These are phyloP conservation scores for Ramaria sp. DNA, from an alignment of 768 basidiomycete genomes.

Conservation along the genomic window DNA sequence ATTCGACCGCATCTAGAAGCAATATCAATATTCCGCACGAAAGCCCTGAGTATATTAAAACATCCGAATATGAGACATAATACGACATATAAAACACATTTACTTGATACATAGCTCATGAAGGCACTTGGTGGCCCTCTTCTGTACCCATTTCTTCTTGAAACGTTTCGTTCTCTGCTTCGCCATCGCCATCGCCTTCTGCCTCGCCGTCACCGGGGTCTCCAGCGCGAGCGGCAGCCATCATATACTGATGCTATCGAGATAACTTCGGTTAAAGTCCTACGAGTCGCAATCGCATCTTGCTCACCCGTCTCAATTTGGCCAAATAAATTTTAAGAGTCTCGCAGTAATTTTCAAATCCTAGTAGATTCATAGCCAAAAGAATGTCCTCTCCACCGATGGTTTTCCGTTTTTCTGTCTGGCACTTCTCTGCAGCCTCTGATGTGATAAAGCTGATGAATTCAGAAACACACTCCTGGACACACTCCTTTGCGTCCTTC, in stretches of 20 bases:
- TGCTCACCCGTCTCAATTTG: slow-evolving; percentile 67
- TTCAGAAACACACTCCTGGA: slow-evolving; percentile 96
- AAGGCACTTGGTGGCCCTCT: not conserved
- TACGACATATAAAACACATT: slow-evolving; percentile 1
- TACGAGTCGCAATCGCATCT: not conserved
- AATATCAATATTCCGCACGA: not conserved
- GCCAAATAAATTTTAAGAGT: slow-evolving; percentile 87
- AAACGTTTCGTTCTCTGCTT: slow-evolving; percentile 3
- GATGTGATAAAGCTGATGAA: slow-evolving; percentile 98
- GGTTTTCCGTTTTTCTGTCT: slow-evolving; percentile 93
- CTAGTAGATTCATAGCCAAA: slow-evolving; percentile 85
- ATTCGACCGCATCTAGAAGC: not conserved
- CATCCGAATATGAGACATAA: slow-evolving; percentile 2
- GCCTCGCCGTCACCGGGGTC: slow-evolving; percentile 6
- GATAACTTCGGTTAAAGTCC: not conserved
- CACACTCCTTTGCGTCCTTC: slow-evolving; percentile 97
- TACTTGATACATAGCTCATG: slow-evolving; percentile 8
- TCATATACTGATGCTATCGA: slow-evolving; percentile 9
- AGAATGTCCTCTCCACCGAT: slow-evolving; percentile 96
- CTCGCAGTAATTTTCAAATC: slow-evolving; percentile 92
- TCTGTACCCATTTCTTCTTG: slow-evolving; percentile 3
- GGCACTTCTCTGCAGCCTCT: slow-evolving; percentile 92
- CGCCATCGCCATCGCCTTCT: slow-evolving; percentile 8
- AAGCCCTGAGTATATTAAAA: slow-evolving; percentile 1
- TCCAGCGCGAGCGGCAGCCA: slow-evolving; percentile 9